Evolutionary conservation across 371 early-diverging fungal genomes (phyloP).

Genomic region (Mycotypha africana): DNA sequence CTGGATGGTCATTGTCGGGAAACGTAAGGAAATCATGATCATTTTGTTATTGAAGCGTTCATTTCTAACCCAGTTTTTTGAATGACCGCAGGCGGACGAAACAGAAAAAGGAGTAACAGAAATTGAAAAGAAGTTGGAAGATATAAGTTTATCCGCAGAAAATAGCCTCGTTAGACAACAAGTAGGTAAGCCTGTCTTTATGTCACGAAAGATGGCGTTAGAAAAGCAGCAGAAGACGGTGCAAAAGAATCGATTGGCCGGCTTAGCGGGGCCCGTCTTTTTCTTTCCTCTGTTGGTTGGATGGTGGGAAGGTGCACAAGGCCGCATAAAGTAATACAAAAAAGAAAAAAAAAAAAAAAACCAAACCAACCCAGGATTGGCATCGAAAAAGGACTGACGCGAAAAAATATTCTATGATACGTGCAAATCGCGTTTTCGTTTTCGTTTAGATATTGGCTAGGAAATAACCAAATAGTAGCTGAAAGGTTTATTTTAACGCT

Average conservation of each 20-base stretch:
- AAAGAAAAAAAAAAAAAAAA: neutral
- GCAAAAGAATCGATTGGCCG: constrained; percentile 25
- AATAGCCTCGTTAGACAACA: too few species aligned
- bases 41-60: too few species aligned
- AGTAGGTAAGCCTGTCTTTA: constrained; percentile 24
- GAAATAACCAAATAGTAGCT: constrained; percentile 19
- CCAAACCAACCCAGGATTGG: too few species aligned
- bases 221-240: constrained; percentile 14
- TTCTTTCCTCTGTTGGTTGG: constrained; percentile 44
- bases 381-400: too few species aligned
- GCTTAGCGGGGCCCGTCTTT: constrained; percentile 32
- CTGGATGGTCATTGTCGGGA: constrained; percentile 29
- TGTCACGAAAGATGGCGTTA: constrained; percentile 28
- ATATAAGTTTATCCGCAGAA: too few species aligned
- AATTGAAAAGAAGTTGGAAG: too few species aligned
- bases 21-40: too few species aligned
- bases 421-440: neutral
- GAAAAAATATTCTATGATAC: too few species aligned
- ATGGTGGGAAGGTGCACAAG: constrained; percentile 46
- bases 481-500: constrained; percentile 43
- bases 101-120: too few species aligned
- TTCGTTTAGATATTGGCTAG: constrained; percentile 27
- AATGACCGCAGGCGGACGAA: too few species aligned
- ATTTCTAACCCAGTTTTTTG: too few species aligned
- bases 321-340: constrained; percentile 23